Conservation (phyloP, 140 eudicot species). For the Oenanthe javanica region DNA sequence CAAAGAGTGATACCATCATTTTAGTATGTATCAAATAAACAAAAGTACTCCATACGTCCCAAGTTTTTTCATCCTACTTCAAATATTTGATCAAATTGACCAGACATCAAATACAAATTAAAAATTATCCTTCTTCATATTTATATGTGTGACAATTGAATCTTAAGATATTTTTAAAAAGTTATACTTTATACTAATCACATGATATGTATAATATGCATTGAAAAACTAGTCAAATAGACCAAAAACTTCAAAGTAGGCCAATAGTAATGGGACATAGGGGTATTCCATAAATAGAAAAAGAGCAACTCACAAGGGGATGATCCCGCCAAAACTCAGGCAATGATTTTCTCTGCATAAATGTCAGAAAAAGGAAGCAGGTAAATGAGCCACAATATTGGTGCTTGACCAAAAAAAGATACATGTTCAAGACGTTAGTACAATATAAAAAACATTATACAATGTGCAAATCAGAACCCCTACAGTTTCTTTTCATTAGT, state of each 20-base stretch:
- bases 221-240: neutral
- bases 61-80: too few species aligned
- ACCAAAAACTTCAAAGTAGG: neutral
- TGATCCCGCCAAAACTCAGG: constrained; percentile 97
- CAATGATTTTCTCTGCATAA: constrained; percentile 66
- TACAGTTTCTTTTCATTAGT: neutral
- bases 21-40: neutral
- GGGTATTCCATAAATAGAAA: neutral
- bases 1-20: neutral
- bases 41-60: neutral
- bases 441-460: neutral
- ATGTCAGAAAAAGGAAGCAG: neutral
- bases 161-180: neutral
- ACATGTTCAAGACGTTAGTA: neutral
- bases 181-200: neutral
- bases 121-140: too few species aligned
- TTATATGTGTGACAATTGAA: neutral
- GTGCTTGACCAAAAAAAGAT: neutral
- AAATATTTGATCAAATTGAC: too few species aligned
- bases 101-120: too few species aligned
- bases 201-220: neutral
- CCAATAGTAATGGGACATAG: neutral
- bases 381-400: neutral
- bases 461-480: neutral
- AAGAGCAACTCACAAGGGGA: constrained; percentile 48